Percentiles rank a stretch among this genome's conserved stretches.
phyloP scores from a whole-genome alignment of 495 filamentous ascomycete genomes.

The Penicillium fimorum region DNA sequence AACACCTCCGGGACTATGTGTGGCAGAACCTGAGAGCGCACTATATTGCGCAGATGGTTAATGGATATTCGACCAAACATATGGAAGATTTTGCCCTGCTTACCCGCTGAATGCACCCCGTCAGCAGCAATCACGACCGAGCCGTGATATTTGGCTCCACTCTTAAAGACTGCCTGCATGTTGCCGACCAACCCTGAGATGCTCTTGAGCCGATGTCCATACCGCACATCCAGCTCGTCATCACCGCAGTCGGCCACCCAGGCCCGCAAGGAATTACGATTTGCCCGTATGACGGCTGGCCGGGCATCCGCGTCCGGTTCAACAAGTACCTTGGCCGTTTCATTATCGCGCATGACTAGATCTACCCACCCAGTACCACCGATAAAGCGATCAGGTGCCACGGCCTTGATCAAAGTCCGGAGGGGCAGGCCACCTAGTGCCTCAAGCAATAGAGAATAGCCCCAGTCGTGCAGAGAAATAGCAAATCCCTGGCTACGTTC shows the following conservation, averaged over 20 bases:
- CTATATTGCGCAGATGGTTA: neutral
- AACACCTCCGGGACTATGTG: slow-evolving; percentile 1
- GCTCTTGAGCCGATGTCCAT: slow-evolving; percentile 9
- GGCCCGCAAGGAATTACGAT: slow-evolving; percentile 13
- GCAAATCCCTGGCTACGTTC: slow-evolving; percentile 16
- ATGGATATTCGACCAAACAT: neutral
- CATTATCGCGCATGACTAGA: neutral
- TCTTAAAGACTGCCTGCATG: slow-evolving; percentile 9
- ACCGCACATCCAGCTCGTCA: slow-evolving; percentile 13
- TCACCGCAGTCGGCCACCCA: slow-evolving; percentile 15
- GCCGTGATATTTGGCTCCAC: slow-evolving; percentile 9
- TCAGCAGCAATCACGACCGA: slow-evolving; percentile 14
- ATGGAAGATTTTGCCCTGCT: neutral
- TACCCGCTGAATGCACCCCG: slow-evolving; percentile 12
- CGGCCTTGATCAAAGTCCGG: slow-evolving; percentile 5
- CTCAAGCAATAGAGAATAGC: slow-evolving; percentile 9
- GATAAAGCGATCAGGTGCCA: slow-evolving; percentile 15
- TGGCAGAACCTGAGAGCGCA: slow-evolving; percentile 5
- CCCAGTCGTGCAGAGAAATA: slow-evolving; percentile 19
- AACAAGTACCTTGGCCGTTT: slow-evolving; percentile 25
- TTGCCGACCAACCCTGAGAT: neutral
- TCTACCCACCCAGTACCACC: slow-evolving; percentile 17
- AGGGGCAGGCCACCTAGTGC: slow-evolving; percentile 11
- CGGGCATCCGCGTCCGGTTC: slow-evolving; percentile 6
- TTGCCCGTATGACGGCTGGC: slow-evolving; percentile 10